Conservation (phyloP, 176 grass and related monocot species). For the Avena eriantha region DNA sequence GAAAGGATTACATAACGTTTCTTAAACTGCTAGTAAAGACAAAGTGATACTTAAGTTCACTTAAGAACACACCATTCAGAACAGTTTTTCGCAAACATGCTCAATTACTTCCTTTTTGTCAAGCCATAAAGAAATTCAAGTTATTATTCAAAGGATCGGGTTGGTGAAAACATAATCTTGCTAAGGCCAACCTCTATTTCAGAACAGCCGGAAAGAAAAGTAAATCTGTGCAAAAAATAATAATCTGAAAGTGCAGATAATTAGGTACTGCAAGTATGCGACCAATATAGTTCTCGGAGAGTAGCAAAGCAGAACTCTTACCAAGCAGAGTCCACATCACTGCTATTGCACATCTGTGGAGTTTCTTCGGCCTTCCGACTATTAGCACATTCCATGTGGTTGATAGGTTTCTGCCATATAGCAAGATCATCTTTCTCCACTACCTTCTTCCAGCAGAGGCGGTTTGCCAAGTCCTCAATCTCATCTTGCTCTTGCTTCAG, state of each 20-base stretch:
- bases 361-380: conserved; percentile 47
- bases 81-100: not conserved
- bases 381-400: conserved; percentile 70
- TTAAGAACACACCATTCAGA: not conserved
- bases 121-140: not conserved
- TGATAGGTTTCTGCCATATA: conserved; percentile 88
- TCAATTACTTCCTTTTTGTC: not conserved
- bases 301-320: conserved; percentile 43
- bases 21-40: not conserved
- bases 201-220: not conserved
- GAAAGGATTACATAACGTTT: not conserved
- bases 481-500: conserved; percentile 88
- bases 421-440: conserved; percentile 86
- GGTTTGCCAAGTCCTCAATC: conserved; percentile 70
- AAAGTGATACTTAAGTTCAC: not conserved
- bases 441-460: conserved; percentile 91
- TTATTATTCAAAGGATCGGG: not conserved
- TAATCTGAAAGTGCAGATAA: not conserved
- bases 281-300: not conserved
- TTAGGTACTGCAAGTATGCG: not conserved
- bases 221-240: not conserved
- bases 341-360: conserved; percentile 64
- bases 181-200: not conserved
- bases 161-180: not conserved
- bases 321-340: conserved; percentile 71